Evolutionary conservation across 2,329 filamentous ascomycete species (phyloP), one percentile per base, ranked within the genome.

Genomic region (Lasiodiplodia hormozganensis): DNA sequence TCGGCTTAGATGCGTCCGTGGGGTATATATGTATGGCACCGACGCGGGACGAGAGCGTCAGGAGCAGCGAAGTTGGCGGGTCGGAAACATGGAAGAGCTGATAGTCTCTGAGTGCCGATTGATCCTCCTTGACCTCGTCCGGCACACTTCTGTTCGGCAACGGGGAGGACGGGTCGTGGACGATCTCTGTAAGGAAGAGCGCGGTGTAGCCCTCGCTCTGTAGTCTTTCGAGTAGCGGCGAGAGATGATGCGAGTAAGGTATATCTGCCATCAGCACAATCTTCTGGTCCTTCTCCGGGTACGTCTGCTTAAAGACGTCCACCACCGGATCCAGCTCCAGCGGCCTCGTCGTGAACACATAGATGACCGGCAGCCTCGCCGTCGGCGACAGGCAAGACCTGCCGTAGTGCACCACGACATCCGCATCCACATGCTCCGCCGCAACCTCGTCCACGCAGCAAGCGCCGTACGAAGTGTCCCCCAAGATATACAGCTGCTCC

Each of bases 401-500:
- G 3, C 96, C 96, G 74, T 98, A 99, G 78, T 99, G 96, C 16
- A 99, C 90, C 1, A 98, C 92, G 0, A 94, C 92, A 70, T 98
- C 91, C 7, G 96, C 94, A 74, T 93, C 87, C 18, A 93, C 91
- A 78, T 99, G 96, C 78, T 99, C 94, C 2, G 96, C 96, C 0
- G 96, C 96, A 51, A 98, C 90, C 82, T 99, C 96, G 76, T 99
- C 96, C 21, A 98, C 94, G 76, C 96, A 99, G 81, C 96, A 99
- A 0, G 95, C 91, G 69, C 96, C 96, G 80, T 98, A 99, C 2
- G 95, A 97, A 2, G 96, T 98, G 79, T 99, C 96, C 38, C 91
- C 96, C 21, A 99, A 84, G 70, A 99, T 94, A 74, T 92, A 97
- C 65, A 98, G 84, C 70, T 85, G 80, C 67, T 82, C 80, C 2